A percentile compares a stretch with the other conserved stretches of the same genome.
Evolutionary conservation across 2,329 filamentous ascomycete species (phyloP).

Genomic region (Aspergillus sp.): DNA sequence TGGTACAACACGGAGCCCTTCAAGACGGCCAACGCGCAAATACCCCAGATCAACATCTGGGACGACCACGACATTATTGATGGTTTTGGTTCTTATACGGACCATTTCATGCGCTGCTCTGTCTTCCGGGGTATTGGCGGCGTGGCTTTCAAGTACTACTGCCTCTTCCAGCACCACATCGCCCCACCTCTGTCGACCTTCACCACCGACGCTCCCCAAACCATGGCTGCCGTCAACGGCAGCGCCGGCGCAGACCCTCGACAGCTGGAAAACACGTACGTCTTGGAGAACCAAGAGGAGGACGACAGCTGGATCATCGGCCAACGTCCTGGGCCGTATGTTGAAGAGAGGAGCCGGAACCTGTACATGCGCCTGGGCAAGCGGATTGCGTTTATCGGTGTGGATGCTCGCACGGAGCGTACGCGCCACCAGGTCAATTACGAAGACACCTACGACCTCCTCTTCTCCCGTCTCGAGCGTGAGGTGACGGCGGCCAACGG

Average conservation of each 20-base stretch:
- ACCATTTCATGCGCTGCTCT: constrained; percentile 58
- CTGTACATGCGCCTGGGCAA: constrained; percentile 57
- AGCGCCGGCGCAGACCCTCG: constrained; percentile 53
- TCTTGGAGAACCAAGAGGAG: constrained; percentile 49
- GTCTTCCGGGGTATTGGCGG: constrained; percentile 60
- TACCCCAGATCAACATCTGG: constrained; percentile 59
- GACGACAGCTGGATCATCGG: constrained; percentile 75
- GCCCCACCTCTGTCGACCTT: constrained; percentile 78
- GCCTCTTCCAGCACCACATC: constrained; percentile 66
- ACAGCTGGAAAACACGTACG: constrained; percentile 67
- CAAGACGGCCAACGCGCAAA: constrained; percentile 52
- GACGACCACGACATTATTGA: constrained; percentile 61
- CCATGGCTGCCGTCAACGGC: constrained; percentile 43
- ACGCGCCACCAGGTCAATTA: constrained; percentile 94
- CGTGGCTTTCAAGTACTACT: constrained; percentile 52
- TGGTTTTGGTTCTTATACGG: constrained; percentile 58
- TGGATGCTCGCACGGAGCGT: constrained; percentile 59
- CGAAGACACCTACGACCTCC: constrained; percentile 52
- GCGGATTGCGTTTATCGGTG: constrained; percentile 55
- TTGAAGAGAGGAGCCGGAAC: constrained; percentile 53
- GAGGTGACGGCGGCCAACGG: constrained; percentile 46
- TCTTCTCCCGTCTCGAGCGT: constrained; percentile 48
- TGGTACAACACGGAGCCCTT: constrained; percentile 65
- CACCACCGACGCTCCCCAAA: constrained; percentile 62
- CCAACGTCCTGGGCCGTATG: constrained; percentile 59